Conservation (phyloP, 345 rosid species). For the Hibiscus mutabilis region DNA sequence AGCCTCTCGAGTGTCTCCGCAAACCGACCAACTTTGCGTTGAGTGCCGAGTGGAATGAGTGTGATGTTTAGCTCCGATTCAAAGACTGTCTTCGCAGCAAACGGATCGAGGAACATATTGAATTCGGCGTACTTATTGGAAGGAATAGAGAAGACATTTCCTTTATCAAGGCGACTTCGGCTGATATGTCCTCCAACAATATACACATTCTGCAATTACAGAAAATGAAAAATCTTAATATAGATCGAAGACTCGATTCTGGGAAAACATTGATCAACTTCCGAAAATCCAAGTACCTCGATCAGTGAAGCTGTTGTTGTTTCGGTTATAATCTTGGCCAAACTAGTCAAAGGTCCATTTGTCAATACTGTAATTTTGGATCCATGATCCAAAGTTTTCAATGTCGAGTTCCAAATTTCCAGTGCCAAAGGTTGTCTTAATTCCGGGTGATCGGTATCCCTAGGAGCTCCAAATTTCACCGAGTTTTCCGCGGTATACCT, state of each 20-base stretch:
- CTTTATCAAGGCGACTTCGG: conserved; percentile 27
- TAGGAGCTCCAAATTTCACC: conserved; percentile 52
- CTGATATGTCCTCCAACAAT: conserved; percentile 80
- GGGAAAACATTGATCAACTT: background rate
- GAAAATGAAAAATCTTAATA: background rate
- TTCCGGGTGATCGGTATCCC: conserved; percentile 62
- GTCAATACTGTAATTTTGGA: conserved; percentile 66
- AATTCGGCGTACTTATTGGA: conserved; percentile 57
- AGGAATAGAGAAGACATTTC: conserved; percentile 49
- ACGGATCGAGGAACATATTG: conserved; percentile 87
- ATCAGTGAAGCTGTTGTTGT: conserved; percentile 35
- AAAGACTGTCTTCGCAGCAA: conserved; percentile 66
- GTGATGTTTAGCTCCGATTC: conserved; percentile 55
- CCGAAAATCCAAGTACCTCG: conserved; percentile 35
- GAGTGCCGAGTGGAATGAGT: conserved; percentile 59
- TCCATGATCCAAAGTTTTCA: conserved; percentile 29
- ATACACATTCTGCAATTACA: conserved; percentile 50
- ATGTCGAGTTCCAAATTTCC: conserved; percentile 58
- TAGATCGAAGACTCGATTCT: background rate
- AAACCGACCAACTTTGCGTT: conserved; percentile 46
- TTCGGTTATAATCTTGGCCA: conserved; percentile 52
- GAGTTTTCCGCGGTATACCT: conserved; percentile 87
- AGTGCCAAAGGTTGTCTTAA: conserved; percentile 65
- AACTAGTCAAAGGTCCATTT: conserved; percentile 77
- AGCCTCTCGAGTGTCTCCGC: conserved; percentile 27